Conservation (phyloP, 1,284 basidiomycete genomes). For the Pseudozyma sp. region DNA sequence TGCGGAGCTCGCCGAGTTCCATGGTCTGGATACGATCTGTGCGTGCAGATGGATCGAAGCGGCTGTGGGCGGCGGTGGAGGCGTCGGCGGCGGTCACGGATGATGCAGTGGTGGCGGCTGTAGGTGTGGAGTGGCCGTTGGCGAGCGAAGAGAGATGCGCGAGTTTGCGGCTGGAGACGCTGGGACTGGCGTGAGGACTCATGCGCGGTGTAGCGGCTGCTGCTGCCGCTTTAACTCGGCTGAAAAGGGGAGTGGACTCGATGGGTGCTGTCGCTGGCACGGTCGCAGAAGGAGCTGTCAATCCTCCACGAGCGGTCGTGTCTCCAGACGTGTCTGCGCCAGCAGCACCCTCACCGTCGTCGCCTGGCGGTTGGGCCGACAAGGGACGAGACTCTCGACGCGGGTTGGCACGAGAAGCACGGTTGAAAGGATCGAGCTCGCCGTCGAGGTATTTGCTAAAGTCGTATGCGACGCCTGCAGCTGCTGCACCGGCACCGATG, state of each 20-base stretch:
- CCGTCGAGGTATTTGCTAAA: constrained; percentile 49
- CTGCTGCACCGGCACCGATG: constrained; percentile 20
- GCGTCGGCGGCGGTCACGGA: constrained; percentile 12
- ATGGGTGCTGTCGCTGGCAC: constrained; percentile 11
- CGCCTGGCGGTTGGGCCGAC: constrained; percentile 16
- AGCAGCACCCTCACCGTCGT: constrained; percentile 11
- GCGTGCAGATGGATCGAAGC: constrained; percentile 38
- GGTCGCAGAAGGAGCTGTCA: background rate
- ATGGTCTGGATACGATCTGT: constrained; percentile 40
- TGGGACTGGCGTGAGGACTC: constrained; percentile 47
- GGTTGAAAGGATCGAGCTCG: constrained; percentile 50
- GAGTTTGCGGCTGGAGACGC: constrained; percentile 44
- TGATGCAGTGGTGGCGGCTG: background rate
- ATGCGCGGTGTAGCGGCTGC: constrained; percentile 24
- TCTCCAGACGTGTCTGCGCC: constrained; percentile 30
- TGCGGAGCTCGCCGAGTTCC: constrained; percentile 44
- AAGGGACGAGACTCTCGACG: constrained; percentile 43
- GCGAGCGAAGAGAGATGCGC: constrained; percentile 36
- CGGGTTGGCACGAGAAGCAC: constrained; percentile 33
- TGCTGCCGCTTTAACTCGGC: constrained; percentile 25
- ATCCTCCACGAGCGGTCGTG: constrained; percentile 35
- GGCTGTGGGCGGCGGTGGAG: constrained; percentile 19
- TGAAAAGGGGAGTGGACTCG: constrained; percentile 40
- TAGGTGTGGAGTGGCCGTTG: constrained; percentile 18
- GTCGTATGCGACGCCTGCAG: constrained; percentile 34